These are phyloP conservation scores for Euphorbia peplus DNA, from an alignment of 345 rosid species.

Conservation along the genomic window DNA sequence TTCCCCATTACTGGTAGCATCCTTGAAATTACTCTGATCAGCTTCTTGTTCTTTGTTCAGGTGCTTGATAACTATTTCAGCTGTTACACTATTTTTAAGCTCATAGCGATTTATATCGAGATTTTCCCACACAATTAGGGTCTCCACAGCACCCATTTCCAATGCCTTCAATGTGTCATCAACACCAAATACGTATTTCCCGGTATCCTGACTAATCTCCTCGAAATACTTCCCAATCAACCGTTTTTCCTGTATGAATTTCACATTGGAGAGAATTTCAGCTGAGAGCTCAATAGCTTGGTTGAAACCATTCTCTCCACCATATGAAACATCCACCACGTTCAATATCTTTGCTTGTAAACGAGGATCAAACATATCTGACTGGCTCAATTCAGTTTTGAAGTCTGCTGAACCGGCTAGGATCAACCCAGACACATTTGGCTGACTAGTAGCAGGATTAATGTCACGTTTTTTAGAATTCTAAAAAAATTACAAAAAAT, in stretches of 20 bases:
- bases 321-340: slow-evolving; percentile 30
- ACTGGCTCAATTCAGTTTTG: slow-evolving; percentile 36
- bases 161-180: slow-evolving; percentile 39
- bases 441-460: slow-evolving; percentile 25
- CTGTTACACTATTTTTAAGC: slow-evolving; percentile 30
- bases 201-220: slow-evolving; percentile 38
- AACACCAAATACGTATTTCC: slow-evolving; percentile 31
- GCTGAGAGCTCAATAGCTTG: slow-evolving; percentile 35
- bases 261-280: slow-evolving; percentile 32
- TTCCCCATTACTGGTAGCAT: slow-evolving; percentile 13
- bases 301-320: slow-evolving; percentile 32
- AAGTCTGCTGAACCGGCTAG: slow-evolving; percentile 39
- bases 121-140: slow-evolving; percentile 38
- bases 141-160: slow-evolving; percentile 30
- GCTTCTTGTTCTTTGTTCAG: slow-evolving; percentile 36
- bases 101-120: slow-evolving; percentile 32
- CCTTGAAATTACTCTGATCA: slow-evolving; percentile 34
- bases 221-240: slow-evolving; percentile 36
- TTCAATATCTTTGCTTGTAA: slow-evolving; percentile 31
- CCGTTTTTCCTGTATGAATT: slow-evolving; percentile 32
- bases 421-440: slow-evolving; percentile 29
- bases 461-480: no score
- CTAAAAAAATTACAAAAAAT: no score
- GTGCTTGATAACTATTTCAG: slow-evolving; percentile 26
- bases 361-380: slow-evolving; percentile 34